Evolutionary conservation across 352 stramenopile genomes (phyloP).

Genomic region (Pythium apleroticum): DNA sequence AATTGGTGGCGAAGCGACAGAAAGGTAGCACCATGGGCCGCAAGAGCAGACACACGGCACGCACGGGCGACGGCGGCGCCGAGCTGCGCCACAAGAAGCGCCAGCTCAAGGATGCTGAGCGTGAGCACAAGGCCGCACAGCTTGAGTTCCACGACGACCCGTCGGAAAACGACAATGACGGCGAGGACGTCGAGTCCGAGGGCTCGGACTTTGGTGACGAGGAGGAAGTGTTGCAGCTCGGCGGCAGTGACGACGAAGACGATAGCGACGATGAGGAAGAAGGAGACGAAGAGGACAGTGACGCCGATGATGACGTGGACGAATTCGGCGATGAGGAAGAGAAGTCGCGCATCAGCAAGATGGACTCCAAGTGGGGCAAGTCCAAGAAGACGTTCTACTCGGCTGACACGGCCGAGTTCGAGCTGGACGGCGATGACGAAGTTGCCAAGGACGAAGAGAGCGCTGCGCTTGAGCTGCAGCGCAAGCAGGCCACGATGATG

Average conservation of each 20-base stretch:
- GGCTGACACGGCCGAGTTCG: conserved; percentile 79
- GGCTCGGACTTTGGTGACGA: conserved; percentile 56
- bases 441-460: conserved; percentile 82
- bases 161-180: conserved; percentile 70
- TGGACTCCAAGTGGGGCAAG: conserved; percentile 85
- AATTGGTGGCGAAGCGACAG: conserved; percentile 20
- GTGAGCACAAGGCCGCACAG: conserved; percentile 61
- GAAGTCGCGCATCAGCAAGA: conserved; percentile 70
- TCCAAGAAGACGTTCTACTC: conserved; percentile 88
- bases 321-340: conserved; percentile 61
- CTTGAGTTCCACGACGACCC: conserved; percentile 86
- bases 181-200: conserved; percentile 56
- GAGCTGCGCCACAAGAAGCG: conserved; percentile 71
- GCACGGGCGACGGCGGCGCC: conserved; percentile 74
- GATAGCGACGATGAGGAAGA: conserved; percentile 47
- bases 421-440: conserved; percentile 80
- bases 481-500: conserved; percentile 83
- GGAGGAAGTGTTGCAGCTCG: conserved; percentile 70
- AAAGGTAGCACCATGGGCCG: conserved; percentile 55
- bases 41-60: conserved; percentile 61
- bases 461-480: conserved; percentile 79
- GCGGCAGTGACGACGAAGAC: conserved; percentile 40
- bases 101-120: conserved; percentile 57
- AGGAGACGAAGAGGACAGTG: conserved; percentile 31
- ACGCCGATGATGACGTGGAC: conserved; percentile 47